These are phyloP conservation scores for Phytophthora pseudosyringae DNA, from an alignment of 352 stramenopile genomes.

Conservation along the genomic window DNA sequence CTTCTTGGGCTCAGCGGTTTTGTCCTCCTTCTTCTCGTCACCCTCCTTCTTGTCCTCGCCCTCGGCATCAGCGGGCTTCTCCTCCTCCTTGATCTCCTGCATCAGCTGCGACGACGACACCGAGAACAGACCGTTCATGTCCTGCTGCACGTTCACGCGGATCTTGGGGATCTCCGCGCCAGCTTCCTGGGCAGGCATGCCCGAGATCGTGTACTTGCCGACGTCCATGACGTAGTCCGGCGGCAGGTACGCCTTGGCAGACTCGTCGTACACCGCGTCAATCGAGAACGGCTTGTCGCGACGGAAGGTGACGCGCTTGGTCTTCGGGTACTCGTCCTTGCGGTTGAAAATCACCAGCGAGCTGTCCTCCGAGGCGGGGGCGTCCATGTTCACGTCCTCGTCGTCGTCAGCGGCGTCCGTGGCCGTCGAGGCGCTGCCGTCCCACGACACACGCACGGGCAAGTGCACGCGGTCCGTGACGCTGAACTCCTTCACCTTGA, in stretches of 20 bases:
- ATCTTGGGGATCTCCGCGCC: constrained; percentile 89
- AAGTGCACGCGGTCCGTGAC: constrained; percentile 91
- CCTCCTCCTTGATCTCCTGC: constrained; percentile 95
- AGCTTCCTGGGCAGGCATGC: constrained; percentile 78
- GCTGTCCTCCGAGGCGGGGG: constrained; percentile 51
- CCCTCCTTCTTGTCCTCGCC: constrained; percentile 64
- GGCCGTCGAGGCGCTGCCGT: constrained; percentile 63
- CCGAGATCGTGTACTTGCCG: constrained; percentile 94
- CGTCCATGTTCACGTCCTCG: constrained; percentile 88
- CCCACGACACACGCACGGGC: constrained; percentile 95
- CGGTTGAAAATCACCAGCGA: constrained; percentile 96
- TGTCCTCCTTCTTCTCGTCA: constrained; percentile 79
- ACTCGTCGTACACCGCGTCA: constrained; percentile 89
- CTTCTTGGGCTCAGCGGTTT: constrained; percentile 88
- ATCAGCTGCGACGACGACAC: constrained; percentile 97
- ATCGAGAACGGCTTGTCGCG: constrained; percentile 94
- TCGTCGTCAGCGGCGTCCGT: constrained; percentile 67
- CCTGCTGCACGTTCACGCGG: constrained; percentile 97
- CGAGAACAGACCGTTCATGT: constrained; percentile 97
- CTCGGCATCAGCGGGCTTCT: constrained; percentile 64
- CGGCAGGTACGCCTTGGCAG: constrained; percentile 66
- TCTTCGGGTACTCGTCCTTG: constrained; percentile 97
- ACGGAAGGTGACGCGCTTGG: constrained; percentile 96
- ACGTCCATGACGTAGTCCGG: constrained; percentile 82
- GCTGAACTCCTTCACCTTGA: constrained; percentile 96